Evolutionary conservation across 352 stramenopile species (phyloP), one percentile per base, ranked within the genome.

Genomic region (Pythium biforme): DNA sequence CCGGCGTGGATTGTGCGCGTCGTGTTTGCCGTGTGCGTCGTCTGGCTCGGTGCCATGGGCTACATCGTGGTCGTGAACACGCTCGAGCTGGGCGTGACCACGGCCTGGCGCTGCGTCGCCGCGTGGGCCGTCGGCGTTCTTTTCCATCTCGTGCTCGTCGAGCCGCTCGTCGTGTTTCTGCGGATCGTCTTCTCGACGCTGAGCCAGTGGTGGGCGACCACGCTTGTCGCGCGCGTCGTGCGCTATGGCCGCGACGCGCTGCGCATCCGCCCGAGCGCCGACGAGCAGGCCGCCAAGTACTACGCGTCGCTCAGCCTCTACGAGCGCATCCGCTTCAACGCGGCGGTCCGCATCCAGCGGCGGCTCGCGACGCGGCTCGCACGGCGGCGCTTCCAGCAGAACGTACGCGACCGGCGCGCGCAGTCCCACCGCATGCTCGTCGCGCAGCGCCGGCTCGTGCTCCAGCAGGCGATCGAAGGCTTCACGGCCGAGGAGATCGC

Each of bases 401-500:
- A 65, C 15, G 55, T 86, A 3, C 73, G 81, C 0, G 71, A 81
- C 29, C 31, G 73, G 23, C 79, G 74, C 11, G 76, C 83, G 50
- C 69, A 76, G 10, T 59, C 73, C 1, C 83, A 90, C 9, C 73
- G 75, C 1, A 45, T 61, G 14, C 54, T 81, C 4, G 68, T 73
- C 3, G 62, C 73, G 14, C 60, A 77, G 2, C 72, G 81, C 5
- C 77, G 81, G 4, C 48, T 68, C 11, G 72, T 55, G 3, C 67
- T 90, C 31, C 76, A 77, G 43, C 70, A 78, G 25, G 77, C 83
- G 15, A 82, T 92, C 27, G 70, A 74, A 0, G 67, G 78, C 40
- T 92, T 92, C 56, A 83, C 76, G 7, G 72, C 81, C 4, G 78
- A 90, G 54, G 83, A 92, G 53, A 67, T 86, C 17, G 68, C 74